A percentile compares a stretch with the other conserved stretches of the same genome.
phyloP scores from a whole-genome alignment of 2,329 filamentous ascomycete species.

The Scedosporium aurantiacum region DNA sequence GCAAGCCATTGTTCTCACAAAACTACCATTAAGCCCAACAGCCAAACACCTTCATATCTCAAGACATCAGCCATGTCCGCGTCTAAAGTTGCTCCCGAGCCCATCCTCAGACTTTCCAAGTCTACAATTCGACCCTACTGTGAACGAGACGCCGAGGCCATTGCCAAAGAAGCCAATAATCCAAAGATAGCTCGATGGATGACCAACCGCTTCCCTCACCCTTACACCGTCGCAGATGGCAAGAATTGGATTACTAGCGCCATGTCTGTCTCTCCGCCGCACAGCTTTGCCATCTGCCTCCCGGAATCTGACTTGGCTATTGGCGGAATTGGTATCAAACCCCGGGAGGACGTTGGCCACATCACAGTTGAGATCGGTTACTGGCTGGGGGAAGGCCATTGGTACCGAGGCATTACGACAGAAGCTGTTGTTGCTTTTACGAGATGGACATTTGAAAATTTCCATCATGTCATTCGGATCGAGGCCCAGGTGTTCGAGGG shows the following conservation, averaged over 20 bases:
- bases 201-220: slow-evolving; percentile 22
- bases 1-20: too few relatives aligned
- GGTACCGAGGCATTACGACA: slow-evolving; percentile 35
- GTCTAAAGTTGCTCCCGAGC: neutral
- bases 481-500: slow-evolving; percentile 25
- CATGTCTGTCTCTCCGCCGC: slow-evolving; percentile 9
- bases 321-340: slow-evolving; percentile 30
- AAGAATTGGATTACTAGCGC: slow-evolving; percentile 16
- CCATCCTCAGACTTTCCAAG: neutral
- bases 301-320: slow-evolving; percentile 20
- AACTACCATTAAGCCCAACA: too few relatives aligned
- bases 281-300: slow-evolving; percentile 24
- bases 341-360: slow-evolving; percentile 25
- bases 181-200: slow-evolving; percentile 25
- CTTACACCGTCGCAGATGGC: slow-evolving; percentile 18
- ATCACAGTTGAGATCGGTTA: slow-evolving; percentile 38
- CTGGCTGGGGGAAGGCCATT: slow-evolving; percentile 29
- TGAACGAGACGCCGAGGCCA: slow-evolving; percentile 22
- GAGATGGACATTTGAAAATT: slow-evolving; percentile 31
- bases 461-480: slow-evolving; percentile 28
- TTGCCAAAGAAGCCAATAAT: slow-evolving; percentile 26
- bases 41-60: too few relatives aligned
- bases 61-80: too few relatives aligned
- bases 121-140: neutral
- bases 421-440: slow-evolving; percentile 27